Percentiles rank a stretch among this genome's conserved stretches.
phyloP scores from a whole-genome alignment of 2,329 filamentous ascomycete genomes.

The Rhynchosporium agropyri region DNA sequence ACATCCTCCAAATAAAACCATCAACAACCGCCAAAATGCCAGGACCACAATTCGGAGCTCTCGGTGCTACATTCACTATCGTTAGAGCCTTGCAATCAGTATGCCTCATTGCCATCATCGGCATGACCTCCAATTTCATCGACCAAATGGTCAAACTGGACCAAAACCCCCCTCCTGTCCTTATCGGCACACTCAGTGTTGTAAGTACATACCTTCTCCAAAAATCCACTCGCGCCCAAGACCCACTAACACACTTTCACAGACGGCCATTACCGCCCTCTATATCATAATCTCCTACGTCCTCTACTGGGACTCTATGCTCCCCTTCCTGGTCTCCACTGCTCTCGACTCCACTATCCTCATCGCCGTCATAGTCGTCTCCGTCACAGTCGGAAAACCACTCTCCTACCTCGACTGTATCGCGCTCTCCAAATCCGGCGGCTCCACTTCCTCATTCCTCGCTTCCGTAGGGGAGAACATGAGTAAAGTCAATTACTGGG shows the following conservation, averaged over 20 bases:
- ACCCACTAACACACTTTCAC: slow-evolving; percentile 30
- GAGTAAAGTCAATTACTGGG: slow-evolving; percentile 48
- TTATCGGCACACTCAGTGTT: slow-evolving; percentile 78
- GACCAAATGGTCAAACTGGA: slow-evolving; percentile 69
- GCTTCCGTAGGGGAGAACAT: slow-evolving; percentile 48
- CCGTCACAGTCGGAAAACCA: slow-evolving; percentile 77
- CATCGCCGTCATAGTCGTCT: slow-evolving; percentile 76
- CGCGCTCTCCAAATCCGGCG: slow-evolving; percentile 47
- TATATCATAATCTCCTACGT: slow-evolving; percentile 82
- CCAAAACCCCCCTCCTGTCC: slow-evolving; percentile 67
- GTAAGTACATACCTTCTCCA: slow-evolving; percentile 57
- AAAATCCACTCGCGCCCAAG: slow-evolving; percentile 7
- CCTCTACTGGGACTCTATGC: slow-evolving; percentile 75
- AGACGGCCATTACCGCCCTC: slow-evolving; percentile 78
- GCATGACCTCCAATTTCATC: slow-evolving; percentile 82
- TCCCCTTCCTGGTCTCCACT: slow-evolving; percentile 71
- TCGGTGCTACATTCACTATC: slow-evolving; percentile 77
- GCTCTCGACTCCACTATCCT: slow-evolving; percentile 69
- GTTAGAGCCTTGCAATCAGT: slow-evolving; percentile 71
- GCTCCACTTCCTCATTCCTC: slow-evolving; percentile 50
- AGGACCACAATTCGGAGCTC: slow-evolving; percentile 54
- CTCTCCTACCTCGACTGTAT: slow-evolving; percentile 77
- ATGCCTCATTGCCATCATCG: slow-evolving; percentile 75
- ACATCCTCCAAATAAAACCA: neutral
- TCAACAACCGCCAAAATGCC: slow-evolving; percentile 32